These are phyloP conservation scores for Paspalum vaginatum DNA, from an alignment of 176 grass and related monocot species.

Conservation along the genomic window DNA sequence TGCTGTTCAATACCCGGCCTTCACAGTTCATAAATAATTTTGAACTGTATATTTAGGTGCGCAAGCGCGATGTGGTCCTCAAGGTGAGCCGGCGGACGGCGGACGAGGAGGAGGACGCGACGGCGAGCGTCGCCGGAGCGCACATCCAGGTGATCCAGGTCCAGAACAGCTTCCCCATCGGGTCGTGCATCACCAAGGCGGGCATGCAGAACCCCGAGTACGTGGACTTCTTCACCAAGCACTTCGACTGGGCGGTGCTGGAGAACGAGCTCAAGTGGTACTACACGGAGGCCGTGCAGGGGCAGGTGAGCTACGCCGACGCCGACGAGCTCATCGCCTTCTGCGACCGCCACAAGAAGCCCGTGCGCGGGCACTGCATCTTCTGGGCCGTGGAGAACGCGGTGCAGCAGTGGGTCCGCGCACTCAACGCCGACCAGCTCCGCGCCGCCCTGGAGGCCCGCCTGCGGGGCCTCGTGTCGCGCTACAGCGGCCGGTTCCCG, in stretches of 20 bases:
- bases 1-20: too few species aligned
- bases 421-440: constrained; percentile 36
- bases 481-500: constrained; percentile 56
- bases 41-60: constrained; percentile 56
- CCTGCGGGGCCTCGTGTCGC: constrained; percentile 49
- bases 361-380: constrained; percentile 70
- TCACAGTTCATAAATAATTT: too few species aligned
- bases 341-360: constrained; percentile 51
- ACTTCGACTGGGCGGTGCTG: constrained; percentile 76
- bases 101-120: neutral
- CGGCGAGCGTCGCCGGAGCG: constrained; percentile 17
- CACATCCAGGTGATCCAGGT: constrained; percentile 56
- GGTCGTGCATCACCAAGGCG: constrained; percentile 52
- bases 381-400: constrained; percentile 66
- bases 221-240: constrained; percentile 64
- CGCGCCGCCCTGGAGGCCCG: constrained; percentile 51
- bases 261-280: constrained; percentile 96
- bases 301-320: constrained; percentile 59
- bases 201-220: constrained; percentile 61
- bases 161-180: constrained; percentile 72
- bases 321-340: constrained; percentile 70
- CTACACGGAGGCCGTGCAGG: constrained; percentile 58
- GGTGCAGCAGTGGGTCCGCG: constrained; percentile 64
- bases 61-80: constrained; percentile 70
- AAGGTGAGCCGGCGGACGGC: constrained; percentile 31